Evolutionary conservation across 139 green algal genomes (phyloP).

Genomic region (Chlamydomonas incerta): DNA sequence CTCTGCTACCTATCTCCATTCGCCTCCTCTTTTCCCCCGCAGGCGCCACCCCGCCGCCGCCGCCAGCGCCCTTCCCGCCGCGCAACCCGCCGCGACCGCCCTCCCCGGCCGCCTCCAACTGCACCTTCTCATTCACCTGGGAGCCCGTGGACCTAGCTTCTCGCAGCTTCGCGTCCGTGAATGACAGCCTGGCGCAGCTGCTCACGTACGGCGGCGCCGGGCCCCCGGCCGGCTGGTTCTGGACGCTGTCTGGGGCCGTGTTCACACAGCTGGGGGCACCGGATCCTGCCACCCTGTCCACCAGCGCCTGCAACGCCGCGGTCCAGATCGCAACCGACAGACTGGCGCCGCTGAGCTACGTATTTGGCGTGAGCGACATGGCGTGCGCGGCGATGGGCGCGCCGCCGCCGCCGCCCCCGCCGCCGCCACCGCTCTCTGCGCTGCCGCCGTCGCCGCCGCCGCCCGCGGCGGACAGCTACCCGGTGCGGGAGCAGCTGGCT

Average conservation of each 20-base stretch:
- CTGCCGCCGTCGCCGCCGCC: background rate
- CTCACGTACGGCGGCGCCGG: background rate
- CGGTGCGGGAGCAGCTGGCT: no score
- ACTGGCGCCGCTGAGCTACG: conserved; percentile 14
- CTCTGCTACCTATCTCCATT: no score
- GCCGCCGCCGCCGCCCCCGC: conserved; percentile 2
- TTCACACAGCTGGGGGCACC: background rate
- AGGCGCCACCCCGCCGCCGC: no score
- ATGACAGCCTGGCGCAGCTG: conserved; percentile 9
- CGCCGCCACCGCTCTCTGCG: background rate
- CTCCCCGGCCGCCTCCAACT: background rate
- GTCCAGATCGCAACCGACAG: background rate
- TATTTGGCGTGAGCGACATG: background rate
- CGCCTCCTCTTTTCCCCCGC: no score
- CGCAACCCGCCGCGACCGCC: conserved; percentile 5
- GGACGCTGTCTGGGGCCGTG: background rate
- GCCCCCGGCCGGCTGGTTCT: background rate
- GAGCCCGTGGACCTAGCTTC: background rate
- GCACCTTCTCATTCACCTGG: conserved; percentile 8
- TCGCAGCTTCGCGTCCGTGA: conserved; percentile 1
- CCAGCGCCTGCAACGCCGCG: background rate
- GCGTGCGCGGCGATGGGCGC: background rate
- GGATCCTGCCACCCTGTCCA: background rate
- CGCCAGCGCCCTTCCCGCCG: conserved; percentile 7
- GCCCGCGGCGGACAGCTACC: background rate